Percentiles rank a stretch among this genome's conserved stretches.
Conservation (phyloP, 805 yeast genomes). For the Wickerhamomyces bisporus region DNA sequence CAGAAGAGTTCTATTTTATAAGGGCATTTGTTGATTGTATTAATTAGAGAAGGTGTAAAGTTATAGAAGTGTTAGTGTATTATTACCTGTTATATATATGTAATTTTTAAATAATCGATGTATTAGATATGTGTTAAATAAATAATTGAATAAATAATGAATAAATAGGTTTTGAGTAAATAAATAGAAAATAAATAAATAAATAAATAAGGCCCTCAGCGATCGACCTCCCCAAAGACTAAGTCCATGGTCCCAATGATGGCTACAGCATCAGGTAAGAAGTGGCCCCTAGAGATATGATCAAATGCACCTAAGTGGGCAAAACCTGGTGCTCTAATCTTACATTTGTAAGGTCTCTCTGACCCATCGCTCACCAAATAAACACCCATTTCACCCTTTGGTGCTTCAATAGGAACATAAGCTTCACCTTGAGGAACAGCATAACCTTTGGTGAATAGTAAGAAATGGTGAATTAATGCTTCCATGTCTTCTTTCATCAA, state of each 20-base stretch:
- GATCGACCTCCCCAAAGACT: conserved; percentile 92
- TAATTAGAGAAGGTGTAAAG: no score
- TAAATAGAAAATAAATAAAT: neutral
- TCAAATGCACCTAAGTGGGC: conserved; percentile 88
- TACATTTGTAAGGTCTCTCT: conserved; percentile 88
- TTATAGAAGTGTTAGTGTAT: no score
- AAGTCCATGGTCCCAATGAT: conserved; percentile 94
- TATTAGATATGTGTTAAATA: conserved; percentile 1
- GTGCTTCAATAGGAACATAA: conserved; percentile 88
- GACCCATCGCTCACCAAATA: conserved; percentile 84
- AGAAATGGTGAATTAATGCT: conserved; percentile 83
- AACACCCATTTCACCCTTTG: conserved; percentile 94
- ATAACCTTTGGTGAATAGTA: conserved; percentile 82
- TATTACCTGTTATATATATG: no score
- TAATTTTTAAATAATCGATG: no score
- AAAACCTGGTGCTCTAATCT: conserved; percentile 92
- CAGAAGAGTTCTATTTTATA: no score
- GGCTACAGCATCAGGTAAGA: conserved; percentile 88
- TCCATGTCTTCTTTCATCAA: conserved; percentile 92
- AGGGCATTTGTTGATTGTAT: no score
- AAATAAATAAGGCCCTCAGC: conserved; percentile 34
- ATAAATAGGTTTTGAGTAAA: conserved; percentile 7
- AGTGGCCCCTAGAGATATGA: conserved; percentile 79
- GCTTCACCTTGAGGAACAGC: conserved; percentile 90
- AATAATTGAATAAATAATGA: conserved; percentile 8